These are phyloP conservation scores for Saprolegnia diclina DNA, from an alignment of 352 stramenopile species.

Conservation along the genomic window DNA sequence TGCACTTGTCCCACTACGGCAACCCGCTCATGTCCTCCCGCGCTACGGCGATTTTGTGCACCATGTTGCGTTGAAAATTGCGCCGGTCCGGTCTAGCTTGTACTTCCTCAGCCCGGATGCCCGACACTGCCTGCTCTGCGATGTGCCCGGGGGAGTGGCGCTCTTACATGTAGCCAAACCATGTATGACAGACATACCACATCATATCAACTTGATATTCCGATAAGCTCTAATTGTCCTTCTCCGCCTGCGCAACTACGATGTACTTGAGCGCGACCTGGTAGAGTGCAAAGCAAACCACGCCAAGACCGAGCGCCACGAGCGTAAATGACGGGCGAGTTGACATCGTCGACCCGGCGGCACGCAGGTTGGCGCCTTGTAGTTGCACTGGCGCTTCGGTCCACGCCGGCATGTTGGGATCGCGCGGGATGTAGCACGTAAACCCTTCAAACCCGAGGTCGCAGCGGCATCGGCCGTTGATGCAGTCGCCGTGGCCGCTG, in stretches of 20 bases:
- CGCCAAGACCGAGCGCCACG: slow-evolving; percentile 2
- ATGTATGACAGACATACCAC: too few species aligned
- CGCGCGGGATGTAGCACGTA: slow-evolving; percentile 67
- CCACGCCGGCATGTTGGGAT: neutral
- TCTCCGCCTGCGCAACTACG: neutral
- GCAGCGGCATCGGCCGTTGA: slow-evolving; percentile 72
- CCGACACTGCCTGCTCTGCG: too few species aligned
- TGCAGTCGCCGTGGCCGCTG: slow-evolving; percentile 70
- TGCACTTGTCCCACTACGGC: too few species aligned
- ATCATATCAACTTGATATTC: neutral
- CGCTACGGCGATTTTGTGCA: too few species aligned
- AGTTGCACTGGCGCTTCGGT: neutral
- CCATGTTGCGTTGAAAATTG: too few species aligned
- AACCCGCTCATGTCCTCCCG: too few species aligned
- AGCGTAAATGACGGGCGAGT: neutral
- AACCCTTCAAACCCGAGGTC: slow-evolving; percentile 65
- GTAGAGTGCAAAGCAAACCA: slow-evolving; percentile 19
- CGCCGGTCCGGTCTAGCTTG: too few species aligned
- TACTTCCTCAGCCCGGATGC: too few species aligned
- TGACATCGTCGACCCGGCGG: too few species aligned
- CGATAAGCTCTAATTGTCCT: slow-evolving; percentile 7
- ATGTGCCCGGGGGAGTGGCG: too few species aligned
- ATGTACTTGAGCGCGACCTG: neutral
- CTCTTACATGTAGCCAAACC: too few species aligned
- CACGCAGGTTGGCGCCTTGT: neutral